Evolutionary conservation across 768 basidiomycete species (phyloP).

Genomic region (Collybiopsis luxurians): DNA sequence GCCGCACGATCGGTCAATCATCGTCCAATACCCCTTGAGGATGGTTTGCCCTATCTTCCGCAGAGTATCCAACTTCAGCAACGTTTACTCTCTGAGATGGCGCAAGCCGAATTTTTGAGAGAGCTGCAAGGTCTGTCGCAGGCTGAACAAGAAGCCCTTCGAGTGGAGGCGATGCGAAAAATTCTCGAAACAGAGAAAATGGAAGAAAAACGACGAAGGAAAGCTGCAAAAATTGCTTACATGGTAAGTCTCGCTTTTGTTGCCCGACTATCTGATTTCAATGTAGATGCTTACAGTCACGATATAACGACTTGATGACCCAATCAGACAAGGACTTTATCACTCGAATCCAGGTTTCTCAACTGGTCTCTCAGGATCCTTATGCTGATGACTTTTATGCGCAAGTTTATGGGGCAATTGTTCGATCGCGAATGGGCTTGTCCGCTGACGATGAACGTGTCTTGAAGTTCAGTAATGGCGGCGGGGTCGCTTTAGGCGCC

Average conservation of each 20-base stretch:
- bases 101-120: slow-evolving; percentile 64
- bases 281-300: slow-evolving; percentile 48
- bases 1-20: slow-evolving; percentile 25
- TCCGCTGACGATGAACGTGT: slow-evolving; percentile 75
- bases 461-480: slow-evolving; percentile 78
- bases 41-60: slow-evolving; percentile 51
- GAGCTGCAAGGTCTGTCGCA: slow-evolving; percentile 61
- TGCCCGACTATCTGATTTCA: slow-evolving; percentile 1
- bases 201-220: slow-evolving; percentile 80
- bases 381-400: slow-evolving; percentile 99
- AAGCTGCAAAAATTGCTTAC: slow-evolving; percentile 82
- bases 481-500: slow-evolving; percentile 84
- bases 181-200: slow-evolving; percentile 88
- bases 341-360: slow-evolving; percentile 97
- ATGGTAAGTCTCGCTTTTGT: slow-evolving; percentile 53
- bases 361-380: slow-evolving; percentile 95
- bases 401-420: slow-evolving; percentile 86
- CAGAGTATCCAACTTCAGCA: slow-evolving; percentile 75
- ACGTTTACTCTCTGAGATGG: slow-evolving; percentile 72
- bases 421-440: slow-evolving; percentile 76
- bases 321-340: slow-evolving; percentile 99
- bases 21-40: slow-evolving; percentile 41
- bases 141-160: slow-evolving; percentile 66
- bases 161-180: slow-evolving; percentile 80
- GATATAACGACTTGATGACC: slow-evolving; percentile 94